Conservation (phyloP, 306 rosid genomes). For the Vigna mungo region DNA sequence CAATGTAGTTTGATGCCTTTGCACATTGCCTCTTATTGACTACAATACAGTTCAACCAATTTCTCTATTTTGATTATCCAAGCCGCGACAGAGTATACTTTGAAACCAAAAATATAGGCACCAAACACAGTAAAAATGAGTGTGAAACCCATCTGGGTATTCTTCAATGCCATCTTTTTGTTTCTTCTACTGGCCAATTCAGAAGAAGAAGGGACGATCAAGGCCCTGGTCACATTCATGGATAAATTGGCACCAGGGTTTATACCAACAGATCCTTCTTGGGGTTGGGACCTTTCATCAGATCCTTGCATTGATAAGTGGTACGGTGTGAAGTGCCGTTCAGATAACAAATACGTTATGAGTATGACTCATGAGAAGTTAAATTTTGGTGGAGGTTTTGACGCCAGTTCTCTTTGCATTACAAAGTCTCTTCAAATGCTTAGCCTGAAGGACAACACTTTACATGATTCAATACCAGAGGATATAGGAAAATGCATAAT, state of each 20-base stretch:
- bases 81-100: conserved; percentile 12
- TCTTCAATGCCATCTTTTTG: conserved; percentile 45
- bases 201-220: conserved; percentile 53
- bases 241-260: conserved; percentile 57
- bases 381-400: conserved; percentile 51
- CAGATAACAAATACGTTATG: conserved; percentile 40
- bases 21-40: conserved; percentile 10
- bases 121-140: conserved; percentile 50
- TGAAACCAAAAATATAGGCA: conserved; percentile 28
- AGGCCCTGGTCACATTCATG: conserved; percentile 62
- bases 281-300: conserved; percentile 69
- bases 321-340: conserved; percentile 57
- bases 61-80: conserved; percentile 13
- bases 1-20: conserved; percentile 40
- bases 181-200: conserved; percentile 45
- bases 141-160: conserved; percentile 44
- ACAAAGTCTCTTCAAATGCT: conserved; percentile 44
- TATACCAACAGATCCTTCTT: conserved; percentile 29
- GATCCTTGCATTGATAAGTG: conserved; percentile 68
- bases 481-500: conserved; percentile 44
- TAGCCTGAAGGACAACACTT: conserved; percentile 48
- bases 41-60: conserved; percentile 27
- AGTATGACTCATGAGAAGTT: conserved; percentile 48
- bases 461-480: conserved; percentile 51
- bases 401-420: conserved; percentile 54